Base-by-base conservation (phyloP, 164 flowering plant species). In the Berberis vulgaris region DNA sequence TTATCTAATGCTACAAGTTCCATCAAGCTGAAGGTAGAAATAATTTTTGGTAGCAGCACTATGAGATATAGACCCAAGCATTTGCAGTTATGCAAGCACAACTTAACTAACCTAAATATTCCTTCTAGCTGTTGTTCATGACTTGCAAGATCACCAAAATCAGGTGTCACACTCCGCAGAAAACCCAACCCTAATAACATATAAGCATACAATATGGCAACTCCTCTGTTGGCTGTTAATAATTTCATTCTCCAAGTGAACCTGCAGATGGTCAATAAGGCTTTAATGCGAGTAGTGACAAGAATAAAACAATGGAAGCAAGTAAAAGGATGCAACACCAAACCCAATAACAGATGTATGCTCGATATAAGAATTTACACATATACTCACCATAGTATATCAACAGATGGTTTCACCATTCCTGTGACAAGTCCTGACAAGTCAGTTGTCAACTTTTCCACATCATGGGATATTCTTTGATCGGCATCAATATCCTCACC, bases 201-300 rank as follows among this genome's bases (percentile, higher is more conserved):
- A 73, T 95, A 95, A 43, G 91, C 79, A 73, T 95, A 95, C 69
- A 95, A 56, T 68, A 91, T 86, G 62, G 87, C 84, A 77, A 95
- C 96, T 57, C 99, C 99, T 70, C 96, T 79, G 63, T 54, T 80
- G 58, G 97, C 97, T 45, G 97, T 95, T 60, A 95, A 77, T 53
- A 89, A 67, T 83, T 89, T 89, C 97, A 91, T 91, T 80, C 97
- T 85, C 97, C 97, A 95, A 43, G 99, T 86, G 79, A 95, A 95
- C 99, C 97, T 89, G 73, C 60, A 58, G 46, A 66, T 41, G 40
- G 42, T 45, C n/a, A 43, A 71, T 6, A 44, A 62, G 41, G 41
- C 11, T 4, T 39, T 7, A 54, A 59, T 41, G 47, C 9, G 50
- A 54, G 7, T 39, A 54, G 60, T 13, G 38, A 52, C 7, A 38